Conservation (phyloP, 768 basidiomycete genomes). For the Suillus decipiens region DNA sequence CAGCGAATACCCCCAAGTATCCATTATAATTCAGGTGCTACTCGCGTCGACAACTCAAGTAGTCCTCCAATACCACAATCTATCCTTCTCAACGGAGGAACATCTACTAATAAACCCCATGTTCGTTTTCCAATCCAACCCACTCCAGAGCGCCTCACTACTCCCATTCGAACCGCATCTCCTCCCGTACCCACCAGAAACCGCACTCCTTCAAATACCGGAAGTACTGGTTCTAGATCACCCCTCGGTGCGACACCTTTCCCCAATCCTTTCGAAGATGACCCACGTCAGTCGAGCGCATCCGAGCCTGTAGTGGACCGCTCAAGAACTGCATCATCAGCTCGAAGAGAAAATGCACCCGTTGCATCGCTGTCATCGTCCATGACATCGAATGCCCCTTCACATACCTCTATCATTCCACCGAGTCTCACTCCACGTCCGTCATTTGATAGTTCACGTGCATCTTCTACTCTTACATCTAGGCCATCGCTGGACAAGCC, state of each 20-base stretch:
- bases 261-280: slow-evolving; percentile 17
- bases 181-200: slow-evolving; percentile 20
- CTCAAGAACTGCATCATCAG: slow-evolving; percentile 17
- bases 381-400: slow-evolving; percentile 1
- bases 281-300: slow-evolving; percentile 6
- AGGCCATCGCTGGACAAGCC: slow-evolving; percentile 21
- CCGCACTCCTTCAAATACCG: slow-evolving; percentile 24
- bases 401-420: slow-evolving; percentile 7
- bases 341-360: slow-evolving; percentile 17
- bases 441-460: slow-evolving; percentile 20
- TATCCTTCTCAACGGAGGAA: slow-evolving; percentile 12
- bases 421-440: slow-evolving; percentile 19
- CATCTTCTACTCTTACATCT: slow-evolving; percentile 17
- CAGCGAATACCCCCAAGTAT: slow-evolving; percentile 29
- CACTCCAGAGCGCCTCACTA: slow-evolving; percentile 18
- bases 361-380: slow-evolving; percentile 15
- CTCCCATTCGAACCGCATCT: slow-evolving; percentile 18
- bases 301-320: slow-evolving; percentile 14
- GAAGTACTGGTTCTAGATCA: slow-evolving; percentile 10
- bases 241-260: slow-evolving; percentile 15
- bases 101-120: slow-evolving; percentile 4
- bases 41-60: background rate
- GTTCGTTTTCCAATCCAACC: slow-evolving; percentile 13
- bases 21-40: slow-evolving; percentile 12
- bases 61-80: slow-evolving; percentile 4